Conservation (phyloP, 768 basidiomycete species). For the Tephrocybe sp. region DNA sequence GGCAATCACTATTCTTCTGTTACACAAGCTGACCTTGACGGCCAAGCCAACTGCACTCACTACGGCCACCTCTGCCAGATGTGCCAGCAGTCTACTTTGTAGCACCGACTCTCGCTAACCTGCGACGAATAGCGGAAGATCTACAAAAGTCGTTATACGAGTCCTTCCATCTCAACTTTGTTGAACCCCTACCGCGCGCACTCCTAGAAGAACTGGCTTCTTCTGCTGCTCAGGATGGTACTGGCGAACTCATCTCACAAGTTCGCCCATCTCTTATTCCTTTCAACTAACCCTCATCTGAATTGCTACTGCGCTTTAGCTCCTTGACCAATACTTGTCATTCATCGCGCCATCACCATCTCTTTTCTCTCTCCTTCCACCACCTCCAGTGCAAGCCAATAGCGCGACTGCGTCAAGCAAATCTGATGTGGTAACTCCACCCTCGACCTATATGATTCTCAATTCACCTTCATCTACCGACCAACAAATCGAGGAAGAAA, state of each 20-base stretch:
- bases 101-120: slow-evolving; percentile 82
- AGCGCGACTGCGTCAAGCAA: slow-evolving; percentile 34
- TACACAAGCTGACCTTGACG: slow-evolving; percentile 4
- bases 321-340: slow-evolving; percentile 95
- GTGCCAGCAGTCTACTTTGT: slow-evolving; percentile 98
- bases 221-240: slow-evolving; percentile 81
- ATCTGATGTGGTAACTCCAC: slow-evolving; percentile 32
- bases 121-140: slow-evolving; percentile 91
- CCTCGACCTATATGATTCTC: slow-evolving; percentile 79
- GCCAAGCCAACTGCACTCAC: slow-evolving; percentile 83
- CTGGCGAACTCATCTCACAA: slow-evolving; percentile 79
- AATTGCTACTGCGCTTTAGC: slow-evolving; percentile 40
- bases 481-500: slow-evolving; percentile 88
- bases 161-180: slow-evolving; percentile 93
- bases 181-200: slow-evolving; percentile 85
- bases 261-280: slow-evolving; percentile 34
- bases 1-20: slow-evolving; percentile 25
- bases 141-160: slow-evolving; percentile 89
- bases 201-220: slow-evolving; percentile 93
- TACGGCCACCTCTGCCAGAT: slow-evolving; percentile 86
- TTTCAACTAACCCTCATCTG: slow-evolving; percentile 8
- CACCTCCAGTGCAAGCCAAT: slow-evolving; percentile 38
- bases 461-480: slow-evolving; percentile 92
- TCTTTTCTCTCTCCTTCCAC: slow-evolving; percentile 86
- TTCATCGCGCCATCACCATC: slow-evolving; percentile 93